Percentiles rank a stretch among this genome's conserved stretches.
Evolutionary conservation across 2,329 filamentous ascomycete species (phyloP).

Genomic region (Cordyceps fumosorosea): DNA sequence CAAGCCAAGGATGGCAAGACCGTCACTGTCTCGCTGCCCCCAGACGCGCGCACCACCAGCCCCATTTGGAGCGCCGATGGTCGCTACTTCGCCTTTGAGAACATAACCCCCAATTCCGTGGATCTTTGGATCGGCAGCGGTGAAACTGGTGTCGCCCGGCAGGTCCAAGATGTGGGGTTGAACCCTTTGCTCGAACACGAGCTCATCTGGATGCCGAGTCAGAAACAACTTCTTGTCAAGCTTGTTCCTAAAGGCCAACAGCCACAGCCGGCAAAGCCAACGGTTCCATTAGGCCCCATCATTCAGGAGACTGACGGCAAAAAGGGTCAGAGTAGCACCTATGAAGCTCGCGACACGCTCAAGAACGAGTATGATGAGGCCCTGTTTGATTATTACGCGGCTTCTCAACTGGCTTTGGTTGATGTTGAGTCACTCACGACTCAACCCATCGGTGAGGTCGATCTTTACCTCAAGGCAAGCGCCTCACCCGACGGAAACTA

Average conservation of each 20-base stretch:
- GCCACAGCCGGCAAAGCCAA: neutral
- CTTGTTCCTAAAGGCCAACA: neutral
- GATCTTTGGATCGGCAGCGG: slow-evolving; percentile 8
- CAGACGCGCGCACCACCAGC: neutral
- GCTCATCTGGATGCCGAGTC: slow-evolving; percentile 2
- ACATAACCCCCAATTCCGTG: slow-evolving; percentile 7
- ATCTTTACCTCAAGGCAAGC: neutral
- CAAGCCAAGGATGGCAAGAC: neutral
- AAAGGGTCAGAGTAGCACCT: slow-evolving; percentile 7
- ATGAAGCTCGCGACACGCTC: slow-evolving; percentile 7
- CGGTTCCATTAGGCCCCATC: neutral
- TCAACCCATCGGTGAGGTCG: neutral
- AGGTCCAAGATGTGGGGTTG: neutral
- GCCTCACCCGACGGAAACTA: slow-evolving; percentile 7
- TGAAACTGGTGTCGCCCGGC: neutral
- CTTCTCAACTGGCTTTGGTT: slow-evolving; percentile 5
- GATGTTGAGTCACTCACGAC: neutral
- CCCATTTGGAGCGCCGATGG: slow-evolving; percentile 8
- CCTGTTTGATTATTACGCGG: slow-evolving; percentile 4
- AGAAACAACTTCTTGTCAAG: slow-evolving; percentile 8
- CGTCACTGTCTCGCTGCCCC: neutral
- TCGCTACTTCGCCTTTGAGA: slow-evolving; percentile 3
- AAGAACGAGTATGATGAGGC: slow-evolving; percentile 7
- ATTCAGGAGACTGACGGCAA: slow-evolving; percentile 7
- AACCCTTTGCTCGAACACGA: slow-evolving; percentile 1